Evolutionary conservation across 164 flowering plant genomes (phyloP).

Genomic region (Vitis cinerea): DNA sequence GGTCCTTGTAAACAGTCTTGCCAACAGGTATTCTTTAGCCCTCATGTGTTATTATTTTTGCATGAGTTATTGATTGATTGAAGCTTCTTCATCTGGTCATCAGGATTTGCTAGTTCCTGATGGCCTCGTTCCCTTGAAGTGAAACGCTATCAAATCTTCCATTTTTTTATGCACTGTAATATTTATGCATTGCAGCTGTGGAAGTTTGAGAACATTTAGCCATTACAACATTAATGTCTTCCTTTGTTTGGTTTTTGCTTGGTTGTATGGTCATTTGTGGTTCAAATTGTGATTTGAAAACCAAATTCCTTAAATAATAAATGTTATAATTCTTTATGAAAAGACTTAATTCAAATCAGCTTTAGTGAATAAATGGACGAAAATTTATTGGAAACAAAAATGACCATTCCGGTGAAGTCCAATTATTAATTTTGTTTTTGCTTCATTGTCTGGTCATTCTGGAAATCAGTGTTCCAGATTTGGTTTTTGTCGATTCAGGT

Average conservation of each 20-base stretch:
- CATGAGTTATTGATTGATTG: neutral
- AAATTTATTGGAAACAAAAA: no score
- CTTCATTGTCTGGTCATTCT: no score
- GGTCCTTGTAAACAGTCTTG: slow-evolving; percentile 60
- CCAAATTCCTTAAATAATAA: no score
- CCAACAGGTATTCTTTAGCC: slow-evolving; percentile 51
- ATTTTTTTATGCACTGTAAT: neutral
- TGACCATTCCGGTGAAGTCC: no score
- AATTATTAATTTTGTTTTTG: no score
- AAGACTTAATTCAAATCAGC: no score
- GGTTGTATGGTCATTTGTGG: neutral
- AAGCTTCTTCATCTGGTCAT: slow-evolving; percentile 49
- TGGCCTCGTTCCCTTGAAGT: slow-evolving; percentile 32
- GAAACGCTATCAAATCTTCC: neutral
- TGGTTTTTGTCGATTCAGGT: no score
- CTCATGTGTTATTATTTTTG: neutral
- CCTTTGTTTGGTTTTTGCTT: no score
- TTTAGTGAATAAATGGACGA: no score
- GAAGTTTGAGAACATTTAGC: slow-evolving; percentile 2
- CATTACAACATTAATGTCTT: no score
- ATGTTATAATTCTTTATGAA: no score
- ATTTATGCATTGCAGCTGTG: neutral
- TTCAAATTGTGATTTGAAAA: neutral
- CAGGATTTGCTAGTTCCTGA: slow-evolving; percentile 21
- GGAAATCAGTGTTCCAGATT: no score